These are phyloP conservation scores for Symbiodinium natans DNA, from an alignment of 73 alveolate genomes.

Conservation along the genomic window DNA sequence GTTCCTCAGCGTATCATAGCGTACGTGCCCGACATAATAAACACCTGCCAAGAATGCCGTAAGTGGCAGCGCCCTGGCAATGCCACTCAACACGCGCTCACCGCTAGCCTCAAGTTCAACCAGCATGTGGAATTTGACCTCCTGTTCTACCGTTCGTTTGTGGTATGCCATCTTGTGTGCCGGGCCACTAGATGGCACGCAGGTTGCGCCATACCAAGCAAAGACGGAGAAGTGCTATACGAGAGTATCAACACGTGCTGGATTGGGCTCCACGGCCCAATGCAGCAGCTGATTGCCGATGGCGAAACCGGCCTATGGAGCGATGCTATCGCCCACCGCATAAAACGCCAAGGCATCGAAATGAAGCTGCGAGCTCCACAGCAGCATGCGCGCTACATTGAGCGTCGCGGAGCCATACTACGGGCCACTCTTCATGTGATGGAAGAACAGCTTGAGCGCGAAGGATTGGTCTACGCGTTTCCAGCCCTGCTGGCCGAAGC, in stretches of 20 bases:
- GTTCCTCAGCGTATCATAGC: background rate
- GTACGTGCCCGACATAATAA: background rate
- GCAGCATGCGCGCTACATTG: background rate
- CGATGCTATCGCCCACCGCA: background rate
- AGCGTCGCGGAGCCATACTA: background rate
- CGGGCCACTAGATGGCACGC: constrained; percentile 11
- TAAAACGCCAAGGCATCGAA: background rate
- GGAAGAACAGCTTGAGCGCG: background rate
- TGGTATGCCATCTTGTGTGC: background rate
- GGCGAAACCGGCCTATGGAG: constrained; percentile 1
- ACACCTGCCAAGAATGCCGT: background rate
- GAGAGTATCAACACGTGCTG: background rate
- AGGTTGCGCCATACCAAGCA: background rate
- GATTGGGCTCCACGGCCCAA: background rate
- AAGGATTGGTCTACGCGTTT: background rate
- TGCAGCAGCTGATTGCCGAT: constrained; percentile 20
- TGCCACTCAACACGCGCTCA: background rate
- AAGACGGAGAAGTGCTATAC: background rate
- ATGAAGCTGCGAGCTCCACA: background rate
- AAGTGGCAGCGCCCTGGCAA: background rate
- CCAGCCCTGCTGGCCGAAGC: background rate
- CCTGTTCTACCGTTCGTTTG: background rate
- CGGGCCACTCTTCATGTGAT: background rate
- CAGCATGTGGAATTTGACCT: background rate
- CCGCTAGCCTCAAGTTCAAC: background rate